Evolutionary conservation across 2,329 filamentous ascomycete species (phyloP).

Genomic region (Fusarium praegraminearum): DNA sequence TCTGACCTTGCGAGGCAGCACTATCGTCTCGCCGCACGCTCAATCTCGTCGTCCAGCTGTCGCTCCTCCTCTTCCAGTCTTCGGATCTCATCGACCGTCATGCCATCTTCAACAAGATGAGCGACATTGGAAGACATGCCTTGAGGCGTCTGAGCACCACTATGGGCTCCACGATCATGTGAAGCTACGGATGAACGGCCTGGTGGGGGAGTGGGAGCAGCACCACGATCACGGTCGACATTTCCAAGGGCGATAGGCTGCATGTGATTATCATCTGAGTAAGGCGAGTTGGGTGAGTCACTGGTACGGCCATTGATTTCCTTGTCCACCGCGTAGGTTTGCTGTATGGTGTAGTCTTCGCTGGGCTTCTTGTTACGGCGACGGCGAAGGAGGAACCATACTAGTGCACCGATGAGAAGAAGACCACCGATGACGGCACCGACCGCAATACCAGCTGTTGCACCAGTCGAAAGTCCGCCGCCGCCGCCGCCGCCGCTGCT

Average conservation of each 20-base stretch:
- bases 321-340: slow-evolving; percentile 61
- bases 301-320: slow-evolving; percentile 54
- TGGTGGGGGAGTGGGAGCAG: slow-evolving; percentile 20
- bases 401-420: slow-evolving; percentile 54
- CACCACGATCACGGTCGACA: slow-evolving; percentile 21
- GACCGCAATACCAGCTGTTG: slow-evolving; percentile 62
- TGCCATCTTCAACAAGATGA: slow-evolving; percentile 70
- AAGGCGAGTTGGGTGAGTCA: slow-evolving; percentile 58
- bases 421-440: slow-evolving; percentile 56
- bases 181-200: slow-evolving; percentile 38
- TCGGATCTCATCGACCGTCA: slow-evolving; percentile 68
- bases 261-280: slow-evolving; percentile 55
- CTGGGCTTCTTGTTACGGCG: slow-evolving; percentile 45
- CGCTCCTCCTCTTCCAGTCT: slow-evolving; percentile 69
- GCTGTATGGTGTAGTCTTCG: slow-evolving; percentile 44
- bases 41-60: slow-evolving; percentile 68
- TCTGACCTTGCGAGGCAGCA: slow-evolving; percentile 19
- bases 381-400: slow-evolving; percentile 60
- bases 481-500: slow-evolving; percentile 29
- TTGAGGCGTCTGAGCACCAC: slow-evolving; percentile 46
- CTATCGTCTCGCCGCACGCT: slow-evolving; percentile 55
- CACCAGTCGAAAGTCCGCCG: slow-evolving; percentile 55
- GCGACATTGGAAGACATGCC: slow-evolving; percentile 57
- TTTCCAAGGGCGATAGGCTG: slow-evolving; percentile 46
- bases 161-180: slow-evolving; percentile 27